These are phyloP conservation scores for Saccharomycopsis capsularis DNA, from an alignment of 805 yeast species.

Conservation along the genomic window DNA sequence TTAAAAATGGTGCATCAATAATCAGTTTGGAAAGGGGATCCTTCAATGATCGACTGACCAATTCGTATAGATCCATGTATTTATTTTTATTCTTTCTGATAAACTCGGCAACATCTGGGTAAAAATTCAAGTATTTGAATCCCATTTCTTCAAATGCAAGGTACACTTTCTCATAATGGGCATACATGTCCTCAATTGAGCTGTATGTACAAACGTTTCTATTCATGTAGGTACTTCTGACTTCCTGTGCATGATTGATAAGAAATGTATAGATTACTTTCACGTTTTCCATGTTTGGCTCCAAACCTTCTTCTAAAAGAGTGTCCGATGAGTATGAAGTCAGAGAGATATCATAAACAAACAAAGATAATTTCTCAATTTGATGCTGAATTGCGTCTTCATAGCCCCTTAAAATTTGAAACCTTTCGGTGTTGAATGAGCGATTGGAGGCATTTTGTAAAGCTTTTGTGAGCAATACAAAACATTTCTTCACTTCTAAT, in stretches of 20 bases:
- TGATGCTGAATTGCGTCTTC: constrained; percentile 38
- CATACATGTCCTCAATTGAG: neutral
- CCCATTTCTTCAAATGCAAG: constrained; percentile 31
- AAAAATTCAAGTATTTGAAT: constrained; percentile 49
- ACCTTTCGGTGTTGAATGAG: constrained; percentile 54
- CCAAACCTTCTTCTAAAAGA: constrained; percentile 23
- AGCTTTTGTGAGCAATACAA: constrained; percentile 74
- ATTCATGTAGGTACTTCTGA: constrained; percentile 22
- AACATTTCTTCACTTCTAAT: constrained; percentile 30
- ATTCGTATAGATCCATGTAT: constrained; percentile 54
- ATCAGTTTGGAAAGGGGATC: constrained; percentile 35
- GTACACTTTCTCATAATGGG: neutral
- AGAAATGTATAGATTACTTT: constrained; percentile 8
- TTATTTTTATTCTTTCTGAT: constrained; percentile 43
- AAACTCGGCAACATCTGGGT: constrained; percentile 49
- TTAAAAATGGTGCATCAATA: constrained; percentile 42
- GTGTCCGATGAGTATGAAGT: neutral
- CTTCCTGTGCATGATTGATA: constrained; percentile 23
- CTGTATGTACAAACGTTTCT: neutral
- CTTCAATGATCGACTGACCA: constrained; percentile 59
- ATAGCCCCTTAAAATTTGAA: constrained; percentile 45
- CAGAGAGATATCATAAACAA: neutral
- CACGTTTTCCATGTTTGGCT: constrained; percentile 18
- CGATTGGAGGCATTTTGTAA: constrained; percentile 86
- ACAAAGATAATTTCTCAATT: constrained; percentile 31